Conservation (phyloP, 352 stramenopile species). For the Phytophthora brassicae region DNA sequence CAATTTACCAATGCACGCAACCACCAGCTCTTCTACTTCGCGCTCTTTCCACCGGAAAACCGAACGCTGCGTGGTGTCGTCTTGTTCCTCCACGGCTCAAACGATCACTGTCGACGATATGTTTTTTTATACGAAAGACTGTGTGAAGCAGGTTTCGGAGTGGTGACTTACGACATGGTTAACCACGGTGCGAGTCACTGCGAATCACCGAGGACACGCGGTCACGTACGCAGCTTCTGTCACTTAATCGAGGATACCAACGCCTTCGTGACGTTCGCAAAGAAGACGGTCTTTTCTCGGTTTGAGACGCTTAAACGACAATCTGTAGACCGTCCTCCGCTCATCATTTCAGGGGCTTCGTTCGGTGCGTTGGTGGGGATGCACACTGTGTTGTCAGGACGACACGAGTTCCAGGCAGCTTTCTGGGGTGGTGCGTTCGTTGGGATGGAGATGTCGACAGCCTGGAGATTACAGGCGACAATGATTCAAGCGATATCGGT, state of each 20-base stretch:
- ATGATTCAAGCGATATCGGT: slow-evolving; percentile 41
- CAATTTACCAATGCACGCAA: slow-evolving; percentile 35
- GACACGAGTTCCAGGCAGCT: slow-evolving; percentile 45
- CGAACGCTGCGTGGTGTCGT: slow-evolving; percentile 33
- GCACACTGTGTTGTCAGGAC: slow-evolving; percentile 45
- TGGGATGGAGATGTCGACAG: slow-evolving; percentile 43
- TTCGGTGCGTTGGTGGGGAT: slow-evolving; percentile 54
- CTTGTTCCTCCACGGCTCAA: slow-evolving; percentile 45
- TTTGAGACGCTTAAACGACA: slow-evolving; percentile 27
- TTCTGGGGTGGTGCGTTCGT: slow-evolving; percentile 46
- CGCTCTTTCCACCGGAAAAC: slow-evolving; percentile 28
- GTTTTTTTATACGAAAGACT: slow-evolving; percentile 42
- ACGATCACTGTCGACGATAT: slow-evolving; percentile 44
- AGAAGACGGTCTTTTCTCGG: slow-evolving; percentile 25
- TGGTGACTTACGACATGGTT: slow-evolving; percentile 46
- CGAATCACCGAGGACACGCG: slow-evolving; percentile 27
- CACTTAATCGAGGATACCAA: slow-evolving; percentile 50
- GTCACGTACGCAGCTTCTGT: slow-evolving; percentile 32
- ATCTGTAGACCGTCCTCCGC: slow-evolving; percentile 13
- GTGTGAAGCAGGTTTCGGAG: slow-evolving; percentile 36
- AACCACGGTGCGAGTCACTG: slow-evolving; percentile 45
- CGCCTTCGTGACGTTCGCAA: slow-evolving; percentile 37
- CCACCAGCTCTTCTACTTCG: slow-evolving; percentile 40
- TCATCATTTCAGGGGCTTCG: slow-evolving; percentile 58
- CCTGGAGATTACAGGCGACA: slow-evolving; percentile 40